Evolutionary conservation across 2,329 filamentous ascomycete genomes (phyloP), one percentile per base, ranked within the genome.

Genomic region (Tolypocladium cylindrosporum): DNA sequence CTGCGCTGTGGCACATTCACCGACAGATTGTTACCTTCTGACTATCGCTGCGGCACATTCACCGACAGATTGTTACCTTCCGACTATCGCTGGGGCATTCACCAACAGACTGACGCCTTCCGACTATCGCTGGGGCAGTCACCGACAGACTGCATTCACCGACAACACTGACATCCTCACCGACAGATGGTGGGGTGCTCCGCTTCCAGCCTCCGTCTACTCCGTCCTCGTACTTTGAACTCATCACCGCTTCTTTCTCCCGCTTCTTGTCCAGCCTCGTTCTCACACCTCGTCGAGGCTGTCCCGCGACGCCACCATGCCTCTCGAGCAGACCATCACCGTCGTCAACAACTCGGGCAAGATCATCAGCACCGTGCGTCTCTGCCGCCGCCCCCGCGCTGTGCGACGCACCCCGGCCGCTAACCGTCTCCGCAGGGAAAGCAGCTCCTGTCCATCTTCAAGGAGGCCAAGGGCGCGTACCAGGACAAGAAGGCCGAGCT

Each of bases 301-400:
- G 37, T 3, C 3, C 37, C 37, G 37, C 37, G 1, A 16, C n/a
- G 3, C 24, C 27, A 34, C 24, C 36, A 77, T 79, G 74, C 69
- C 74, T 52, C 72, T 79, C 61, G 73, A 77, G 57, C 87, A 96
- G 74, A 93, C 90, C 55, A 86, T 96, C 65, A 92, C 90, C 64
- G 89, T 96, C 67, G 88, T 96, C 74, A 94, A 96, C 77, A 91
- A 81, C 67, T 94, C 90, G 59, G 91, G 91, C 67, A 95, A 96
- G 75, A 86, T 96, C 55, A 90, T 96, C 66, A 92, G 87, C 79
- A 94, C 88, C 60, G 90, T 92, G 79, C 72, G 87, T 79, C 41
- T 41, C 24, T 24, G 56, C 55, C 21, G 34, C n/a, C 45, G 27
- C 16, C n/a, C 36, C 16, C 45, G 19, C 36, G 31, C 48, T 10